Conservation (phyloP, 345 rosid genomes). For the Lepidium africanum region DNA sequence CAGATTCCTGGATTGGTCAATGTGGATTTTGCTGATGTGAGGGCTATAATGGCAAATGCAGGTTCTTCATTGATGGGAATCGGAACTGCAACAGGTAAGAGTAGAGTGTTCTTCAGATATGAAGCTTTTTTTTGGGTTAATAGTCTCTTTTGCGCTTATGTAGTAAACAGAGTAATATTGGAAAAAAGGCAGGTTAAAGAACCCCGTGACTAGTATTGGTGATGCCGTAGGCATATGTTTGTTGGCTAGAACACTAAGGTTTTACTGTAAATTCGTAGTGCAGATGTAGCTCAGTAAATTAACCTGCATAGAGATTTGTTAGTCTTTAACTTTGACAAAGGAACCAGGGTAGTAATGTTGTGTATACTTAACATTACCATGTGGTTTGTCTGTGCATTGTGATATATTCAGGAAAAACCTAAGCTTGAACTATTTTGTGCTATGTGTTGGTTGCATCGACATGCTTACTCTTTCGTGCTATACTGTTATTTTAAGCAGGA, state of each 20-base stretch:
- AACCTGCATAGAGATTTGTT: not conserved
- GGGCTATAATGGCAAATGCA: constrained; percentile 95
- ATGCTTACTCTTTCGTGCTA: not conserved
- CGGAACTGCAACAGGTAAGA: constrained; percentile 88
- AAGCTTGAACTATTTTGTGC: not conserved
- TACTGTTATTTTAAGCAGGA: constrained; percentile 37
- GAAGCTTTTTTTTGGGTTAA: not conserved
- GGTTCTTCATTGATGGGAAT: constrained; percentile 98
- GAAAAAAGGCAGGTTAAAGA: not conserved
- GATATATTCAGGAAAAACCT: not conserved
- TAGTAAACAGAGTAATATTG: not conserved
- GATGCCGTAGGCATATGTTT: not conserved
- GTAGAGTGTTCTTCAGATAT: not conserved
- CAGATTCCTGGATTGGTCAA: constrained; percentile 90
- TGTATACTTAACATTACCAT: not conserved
- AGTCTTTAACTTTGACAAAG: not conserved
- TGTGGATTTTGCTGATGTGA: constrained; percentile 98
- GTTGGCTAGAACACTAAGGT: not conserved
- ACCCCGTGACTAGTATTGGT: not conserved
- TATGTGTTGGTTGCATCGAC: not conserved
- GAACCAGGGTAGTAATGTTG: not conserved
- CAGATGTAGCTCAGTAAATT: not conserved
- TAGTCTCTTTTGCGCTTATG: not conserved
- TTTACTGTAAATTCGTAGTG: not conserved
- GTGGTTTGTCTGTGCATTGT: not conserved